Percentiles rank a stretch among this genome's conserved stretches.
These are phyloP conservation scores for Pichia norvegensis DNA, from an alignment of 1,139 yeast species.

Conservation along the genomic window DNA sequence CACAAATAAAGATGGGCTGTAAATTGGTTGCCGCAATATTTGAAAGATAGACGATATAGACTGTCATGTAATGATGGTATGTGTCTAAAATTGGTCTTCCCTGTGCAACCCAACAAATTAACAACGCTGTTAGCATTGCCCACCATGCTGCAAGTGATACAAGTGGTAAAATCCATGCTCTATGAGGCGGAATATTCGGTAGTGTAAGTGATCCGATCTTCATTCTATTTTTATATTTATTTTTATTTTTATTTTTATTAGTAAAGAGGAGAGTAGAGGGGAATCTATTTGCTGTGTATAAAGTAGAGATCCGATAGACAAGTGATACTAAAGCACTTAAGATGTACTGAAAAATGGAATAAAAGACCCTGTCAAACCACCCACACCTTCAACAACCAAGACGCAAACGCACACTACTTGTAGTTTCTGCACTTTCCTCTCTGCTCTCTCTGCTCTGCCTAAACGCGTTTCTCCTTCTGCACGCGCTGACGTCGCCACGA, in stretches of 20 bases:
- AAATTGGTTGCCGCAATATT: constrained; percentile 81
- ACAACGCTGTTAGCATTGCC: constrained; percentile 70
- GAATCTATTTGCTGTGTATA: too few species aligned
- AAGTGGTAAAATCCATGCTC: constrained; percentile 45
- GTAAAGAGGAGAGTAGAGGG: too few species aligned
- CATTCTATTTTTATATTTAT: constrained; percentile 10
- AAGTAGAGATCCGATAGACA: too few species aligned
- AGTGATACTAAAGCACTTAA: too few species aligned
- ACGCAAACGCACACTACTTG: too few species aligned
- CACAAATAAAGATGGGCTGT: constrained; percentile 76
- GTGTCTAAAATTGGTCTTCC: constrained; percentile 72
- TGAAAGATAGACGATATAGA: constrained; percentile 53
- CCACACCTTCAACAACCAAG: too few species aligned
- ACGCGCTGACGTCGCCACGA: too few species aligned
- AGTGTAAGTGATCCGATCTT: constrained; percentile 17
- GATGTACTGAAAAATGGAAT: too few species aligned
- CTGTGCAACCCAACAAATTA: constrained; percentile 66
- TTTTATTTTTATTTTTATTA: too few species aligned
- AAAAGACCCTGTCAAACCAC: too few species aligned
- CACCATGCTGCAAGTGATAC: constrained; percentile 56
- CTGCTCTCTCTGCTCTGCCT: too few species aligned
- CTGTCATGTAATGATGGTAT: constrained; percentile 39
- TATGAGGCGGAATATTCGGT: constrained; percentile 22
- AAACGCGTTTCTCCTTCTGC: background rate
- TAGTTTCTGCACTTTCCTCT: too few species aligned